Conservation (phyloP, 2,329 filamentous ascomycete genomes). For the Fusarium brevicatenulatum region DNA sequence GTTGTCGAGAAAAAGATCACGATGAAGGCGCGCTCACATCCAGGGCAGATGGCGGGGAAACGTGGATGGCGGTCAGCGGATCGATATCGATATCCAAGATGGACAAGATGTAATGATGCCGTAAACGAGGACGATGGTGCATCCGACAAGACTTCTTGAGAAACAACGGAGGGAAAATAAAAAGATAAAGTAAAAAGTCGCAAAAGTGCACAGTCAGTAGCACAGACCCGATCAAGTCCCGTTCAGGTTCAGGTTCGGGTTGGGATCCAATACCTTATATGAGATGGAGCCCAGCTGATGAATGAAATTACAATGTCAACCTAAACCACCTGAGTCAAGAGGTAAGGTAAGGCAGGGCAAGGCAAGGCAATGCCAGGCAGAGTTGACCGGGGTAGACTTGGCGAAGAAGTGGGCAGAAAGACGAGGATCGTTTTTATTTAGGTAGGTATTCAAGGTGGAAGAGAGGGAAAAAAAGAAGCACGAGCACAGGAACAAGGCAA, state of each 20-base stretch:
- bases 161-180: not conserved
- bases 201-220: not conserved
- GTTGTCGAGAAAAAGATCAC: conserved; percentile 1
- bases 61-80: conserved; percentile 35
- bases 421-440: not conserved
- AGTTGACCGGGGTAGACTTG: conserved; percentile 26
- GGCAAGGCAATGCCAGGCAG: conserved; percentile 17
- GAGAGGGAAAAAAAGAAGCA: not conserved
- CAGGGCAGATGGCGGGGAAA: conserved; percentile 35
- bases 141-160: conserved; percentile 10
- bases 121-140: conserved; percentile 29
- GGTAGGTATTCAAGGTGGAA: not conserved
- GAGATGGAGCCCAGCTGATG: conserved; percentile 36
- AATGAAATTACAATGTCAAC: conserved; percentile 21
- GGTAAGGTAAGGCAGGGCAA: not conserved
- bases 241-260: conserved; percentile 18
- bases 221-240: conserved; percentile 7
- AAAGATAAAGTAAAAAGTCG: conserved; percentile 13
- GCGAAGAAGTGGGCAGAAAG: conserved; percentile 33
- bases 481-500: conserved; percentile 13
- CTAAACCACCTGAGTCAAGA: conserved; percentile 5
- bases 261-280: conserved; percentile 28
- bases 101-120: conserved; percentile 9
- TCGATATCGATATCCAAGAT: conserved; percentile 23
- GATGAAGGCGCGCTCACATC: conserved; percentile 31